These are phyloP conservation scores for Rhodotorula mucilaginosa DNA, from an alignment of 1,284 basidiomycete genomes.

Conservation along the genomic window DNA sequence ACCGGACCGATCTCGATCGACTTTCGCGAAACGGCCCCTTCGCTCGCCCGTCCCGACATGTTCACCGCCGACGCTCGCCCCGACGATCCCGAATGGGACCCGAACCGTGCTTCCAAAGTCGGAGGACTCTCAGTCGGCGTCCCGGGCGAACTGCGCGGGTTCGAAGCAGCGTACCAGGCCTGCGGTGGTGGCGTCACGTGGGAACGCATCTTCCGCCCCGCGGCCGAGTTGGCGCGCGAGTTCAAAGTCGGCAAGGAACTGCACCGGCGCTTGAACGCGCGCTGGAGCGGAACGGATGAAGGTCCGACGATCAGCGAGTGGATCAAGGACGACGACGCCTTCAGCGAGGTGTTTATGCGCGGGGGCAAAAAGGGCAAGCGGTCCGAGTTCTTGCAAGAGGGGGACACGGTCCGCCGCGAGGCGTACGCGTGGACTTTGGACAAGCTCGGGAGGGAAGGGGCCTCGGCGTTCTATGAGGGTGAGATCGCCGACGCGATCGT, in stretches of 20 bases:
- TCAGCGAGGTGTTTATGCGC: conserved; percentile 76
- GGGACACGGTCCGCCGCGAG: conserved; percentile 66
- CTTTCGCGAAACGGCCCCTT: conserved; percentile 83
- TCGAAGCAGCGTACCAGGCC: conserved; percentile 72
- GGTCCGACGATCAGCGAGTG: conserved; percentile 47
- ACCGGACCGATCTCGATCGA: conserved; percentile 61
- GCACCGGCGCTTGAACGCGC: conserved; percentile 65
- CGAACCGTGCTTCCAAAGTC: conserved; percentile 54
- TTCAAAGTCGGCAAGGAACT: conserved; percentile 75
- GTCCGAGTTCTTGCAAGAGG: conserved; percentile 62
- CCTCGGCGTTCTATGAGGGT: conserved; percentile 74
- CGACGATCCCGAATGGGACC: conserved; percentile 50
- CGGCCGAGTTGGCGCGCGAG: conserved; percentile 63
- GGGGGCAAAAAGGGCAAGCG: conserved; percentile 53
- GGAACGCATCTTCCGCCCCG: conserved; percentile 72
- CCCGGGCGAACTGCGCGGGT: conserved; percentile 80
- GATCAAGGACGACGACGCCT: conserved; percentile 68
- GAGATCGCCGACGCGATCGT: conserved; percentile 71
- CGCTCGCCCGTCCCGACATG: conserved; percentile 70
- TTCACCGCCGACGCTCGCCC: conserved; percentile 56
- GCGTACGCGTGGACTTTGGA: conserved; percentile 68
- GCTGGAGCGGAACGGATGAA: conserved; percentile 7
- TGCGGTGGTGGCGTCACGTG: conserved; percentile 72
- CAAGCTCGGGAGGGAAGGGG: conserved; percentile 64
- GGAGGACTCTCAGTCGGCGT: conserved; percentile 81